These are phyloP conservation scores for Circinella umbellata DNA, from an alignment of 371 early-diverging fungal species.

Conservation along the genomic window DNA sequence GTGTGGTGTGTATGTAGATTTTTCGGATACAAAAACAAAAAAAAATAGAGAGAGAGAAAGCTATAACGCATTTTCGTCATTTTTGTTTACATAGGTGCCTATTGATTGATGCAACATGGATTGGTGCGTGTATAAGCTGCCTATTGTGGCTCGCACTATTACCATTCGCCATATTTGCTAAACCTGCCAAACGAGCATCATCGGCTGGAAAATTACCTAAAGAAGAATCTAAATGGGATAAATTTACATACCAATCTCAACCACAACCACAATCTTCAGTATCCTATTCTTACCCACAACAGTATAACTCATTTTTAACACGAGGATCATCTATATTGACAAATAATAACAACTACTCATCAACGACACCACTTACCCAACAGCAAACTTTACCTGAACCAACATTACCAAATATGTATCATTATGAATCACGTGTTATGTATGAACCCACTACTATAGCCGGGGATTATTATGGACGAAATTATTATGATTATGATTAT, in stretches of 20 bases:
- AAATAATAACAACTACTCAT: not conserved
- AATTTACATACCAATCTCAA: not conserved
- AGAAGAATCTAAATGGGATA: conserved; percentile 4
- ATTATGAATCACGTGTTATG: too few species aligned
- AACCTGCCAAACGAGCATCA: conserved; percentile 11
- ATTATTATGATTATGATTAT: not conserved
- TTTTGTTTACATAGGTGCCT: conserved; percentile 4
- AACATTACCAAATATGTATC: conserved; percentile 3
- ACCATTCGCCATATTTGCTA: not conserved
- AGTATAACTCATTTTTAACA: not conserved
- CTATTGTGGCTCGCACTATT: conserved; percentile 9
- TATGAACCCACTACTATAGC: not conserved
- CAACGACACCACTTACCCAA: not conserved
- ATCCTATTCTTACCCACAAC: not conserved
- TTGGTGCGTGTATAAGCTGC: conserved; percentile 7
- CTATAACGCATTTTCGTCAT: too few species aligned
- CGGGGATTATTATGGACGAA: not conserved
- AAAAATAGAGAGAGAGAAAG: too few species aligned
- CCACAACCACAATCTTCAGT: not conserved
- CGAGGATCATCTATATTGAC: not conserved
- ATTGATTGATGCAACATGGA: conserved; percentile 13
- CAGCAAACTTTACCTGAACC: not conserved
- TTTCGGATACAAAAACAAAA: too few species aligned
- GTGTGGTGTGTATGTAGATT: too few species aligned
- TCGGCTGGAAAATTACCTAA: conserved; percentile 3